Evolutionary conservation across 2,329 filamentous ascomycete species (phyloP), one percentile per base, ranked within the genome.

Genomic region (Mycogone perniciosa): DNA sequence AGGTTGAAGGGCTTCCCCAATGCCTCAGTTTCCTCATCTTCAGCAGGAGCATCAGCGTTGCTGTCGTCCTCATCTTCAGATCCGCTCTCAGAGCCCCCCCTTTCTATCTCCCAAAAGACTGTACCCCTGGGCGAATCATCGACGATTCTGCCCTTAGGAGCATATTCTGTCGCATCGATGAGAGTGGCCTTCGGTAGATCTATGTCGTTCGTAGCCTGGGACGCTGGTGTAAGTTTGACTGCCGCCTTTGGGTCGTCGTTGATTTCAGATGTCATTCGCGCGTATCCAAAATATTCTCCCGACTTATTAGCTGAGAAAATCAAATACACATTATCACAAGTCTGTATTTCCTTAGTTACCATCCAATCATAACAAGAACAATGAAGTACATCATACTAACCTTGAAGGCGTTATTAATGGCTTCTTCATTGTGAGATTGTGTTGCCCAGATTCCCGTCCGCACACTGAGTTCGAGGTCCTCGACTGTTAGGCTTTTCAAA

Each of bases 221-320:
- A 74, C 57, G 82, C 82, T 1, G 83, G 82, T 4, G 82, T 82
- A 67, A 89, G 85, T 62, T 86, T 77, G 44, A 88, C 81, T 1
- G 83, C 81, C 1, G 84, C 80, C 0, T 77, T 76, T 8, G 85
- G 82, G 58, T 95, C 87, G 49, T 91, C 80, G 59, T 86, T 84
- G 61, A 96, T 95, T 4, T 83, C 75, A 26, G 92, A 96, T 7
- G 77, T 74, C 92, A 97, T 97, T 35, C 87, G 83, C 20, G 91
- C 92, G 63, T 95, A 96, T 20, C 92, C 92, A 69, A 93, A 96
- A 64, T 96, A 97, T 67, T 96, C 92, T 9, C 92, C 92, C 0
- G 92, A 96, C 63, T 96, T 96, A 68, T 97, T 97, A 9, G 92
- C 92, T 1, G 92, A 97, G 67, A 97, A 97, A 10, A 97, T 82